These are phyloP conservation scores for Verruconis gallopava DNA, from an alignment of 2,329 filamentous ascomycete species.

Conservation along the genomic window DNA sequence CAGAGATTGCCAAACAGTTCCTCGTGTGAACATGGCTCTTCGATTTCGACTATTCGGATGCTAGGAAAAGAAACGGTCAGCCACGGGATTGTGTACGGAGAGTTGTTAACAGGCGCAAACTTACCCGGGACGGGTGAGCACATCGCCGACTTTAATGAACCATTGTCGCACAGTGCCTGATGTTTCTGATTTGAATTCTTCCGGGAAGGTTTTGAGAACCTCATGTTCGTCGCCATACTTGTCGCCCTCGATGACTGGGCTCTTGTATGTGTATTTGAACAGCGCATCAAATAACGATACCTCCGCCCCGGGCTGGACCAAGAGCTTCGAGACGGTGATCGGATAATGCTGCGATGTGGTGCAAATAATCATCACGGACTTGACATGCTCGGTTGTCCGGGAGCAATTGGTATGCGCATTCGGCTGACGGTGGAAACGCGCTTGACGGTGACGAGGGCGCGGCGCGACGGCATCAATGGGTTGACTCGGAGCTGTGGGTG, in stretches of 20 bases:
- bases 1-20: slow-evolving; percentile 86
- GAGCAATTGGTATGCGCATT: no score
- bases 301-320: slow-evolving; percentile 61
- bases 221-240: slow-evolving; percentile 56
- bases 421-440: no score
- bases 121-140: slow-evolving; percentile 37
- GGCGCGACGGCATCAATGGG: no score
- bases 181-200: slow-evolving; percentile 69
- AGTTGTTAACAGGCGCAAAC: no score
- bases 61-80: no score
- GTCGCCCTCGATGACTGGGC: slow-evolving; percentile 52
- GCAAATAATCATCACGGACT: slow-evolving; percentile 32
- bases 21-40: slow-evolving; percentile 84
- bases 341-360: slow-evolving; percentile 64
- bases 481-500: no score
- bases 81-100: no score
- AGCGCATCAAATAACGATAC: slow-evolving; percentile 66
- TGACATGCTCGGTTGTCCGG: slow-evolving; percentile 9
- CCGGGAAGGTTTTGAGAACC: slow-evolving; percentile 57
- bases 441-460: no score
- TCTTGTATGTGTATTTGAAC: slow-evolving; percentile 79
- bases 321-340: slow-evolving; percentile 77
- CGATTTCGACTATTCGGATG: slow-evolving; percentile 55
- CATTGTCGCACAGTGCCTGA: slow-evolving; percentile 70
- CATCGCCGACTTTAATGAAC: slow-evolving; percentile 54